phyloP scores from a whole-genome alignment of 208 protist species.

The Wallacemonas rigidus region DNA sequence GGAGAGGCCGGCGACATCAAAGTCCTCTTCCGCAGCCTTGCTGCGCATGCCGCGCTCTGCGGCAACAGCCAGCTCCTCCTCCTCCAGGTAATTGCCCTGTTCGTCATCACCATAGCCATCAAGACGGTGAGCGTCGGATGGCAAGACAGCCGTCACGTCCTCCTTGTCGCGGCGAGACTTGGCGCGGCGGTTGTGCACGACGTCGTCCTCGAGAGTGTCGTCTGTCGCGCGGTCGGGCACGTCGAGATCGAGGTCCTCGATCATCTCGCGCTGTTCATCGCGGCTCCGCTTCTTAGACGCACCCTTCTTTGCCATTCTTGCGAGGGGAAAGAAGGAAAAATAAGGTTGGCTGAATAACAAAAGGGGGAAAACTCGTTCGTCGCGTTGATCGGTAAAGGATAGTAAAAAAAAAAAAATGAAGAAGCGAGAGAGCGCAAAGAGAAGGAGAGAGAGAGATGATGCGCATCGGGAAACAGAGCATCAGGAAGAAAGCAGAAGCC shows the following conservation, averaged over 20 bases:
- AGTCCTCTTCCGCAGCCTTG: slow-evolving; percentile 71
- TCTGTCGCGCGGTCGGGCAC: slow-evolving; percentile 24
- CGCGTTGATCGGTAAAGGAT: no score
- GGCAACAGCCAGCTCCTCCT: slow-evolving; percentile 75
- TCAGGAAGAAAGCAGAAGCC: no score
- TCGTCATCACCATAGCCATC: slow-evolving; percentile 87
- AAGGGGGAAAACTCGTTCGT: background rate
- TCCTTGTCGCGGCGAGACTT: slow-evolving; percentile 16
- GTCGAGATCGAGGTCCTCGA: slow-evolving; percentile 86
- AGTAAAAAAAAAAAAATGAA: slow-evolving; percentile 8
- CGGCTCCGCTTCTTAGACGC: slow-evolving; percentile 37
- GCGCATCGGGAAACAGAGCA: no score
- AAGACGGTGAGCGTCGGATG: slow-evolving; percentile 83
- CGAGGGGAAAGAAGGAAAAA: background rate
- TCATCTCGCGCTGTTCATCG: slow-evolving; percentile 35
- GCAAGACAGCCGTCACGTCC: slow-evolving; percentile 42
- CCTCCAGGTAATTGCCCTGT: slow-evolving; percentile 70
- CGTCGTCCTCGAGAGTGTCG: slow-evolving; percentile 58
- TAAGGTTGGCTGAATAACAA: background rate
- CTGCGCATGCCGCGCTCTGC: slow-evolving; percentile 62
- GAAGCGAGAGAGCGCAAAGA: slow-evolving; percentile 1
- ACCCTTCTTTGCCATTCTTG: slow-evolving; percentile 40
- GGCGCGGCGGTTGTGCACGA: slow-evolving; percentile 55
- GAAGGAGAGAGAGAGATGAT: slow-evolving; percentile 1
- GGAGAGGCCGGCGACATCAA: slow-evolving; percentile 74